phyloP scores from a whole-genome alignment of 73 alveolate species.

The Strombidium stylifer region DNA sequence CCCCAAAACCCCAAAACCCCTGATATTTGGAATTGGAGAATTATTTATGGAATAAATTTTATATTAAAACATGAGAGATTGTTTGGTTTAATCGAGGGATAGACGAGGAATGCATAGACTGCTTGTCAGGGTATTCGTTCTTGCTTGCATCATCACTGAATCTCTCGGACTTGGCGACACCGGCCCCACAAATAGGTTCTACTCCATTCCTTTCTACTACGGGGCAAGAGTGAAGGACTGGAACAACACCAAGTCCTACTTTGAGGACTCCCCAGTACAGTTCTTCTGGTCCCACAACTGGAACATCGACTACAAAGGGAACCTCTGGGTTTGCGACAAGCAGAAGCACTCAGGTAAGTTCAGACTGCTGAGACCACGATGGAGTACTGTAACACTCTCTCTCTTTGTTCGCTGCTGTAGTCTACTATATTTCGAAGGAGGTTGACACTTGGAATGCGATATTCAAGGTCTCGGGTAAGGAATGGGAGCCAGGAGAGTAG shows the following conservation, averaged over 20 bases:
- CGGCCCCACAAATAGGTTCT: conserved; percentile 38
- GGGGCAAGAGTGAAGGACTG: conserved; percentile 47
- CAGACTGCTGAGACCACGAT: too few relatives aligned
- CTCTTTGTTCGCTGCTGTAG: too few relatives aligned
- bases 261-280: conserved; percentile 41
- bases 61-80: too few relatives aligned
- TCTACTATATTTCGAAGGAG: conserved; percentile 32
- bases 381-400: too few relatives aligned
- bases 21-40: too few relatives aligned
- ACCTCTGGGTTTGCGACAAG: conserved; percentile 58
- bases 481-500: conserved; percentile 20
- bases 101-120: too few relatives aligned
- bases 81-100: too few relatives aligned
- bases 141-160: neutral
- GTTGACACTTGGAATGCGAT: conserved; percentile 32
- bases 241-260: conserved; percentile 1
- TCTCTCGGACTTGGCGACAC: too few relatives aligned
- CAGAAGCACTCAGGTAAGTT: too few relatives aligned
- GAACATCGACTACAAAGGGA: conserved; percentile 24
- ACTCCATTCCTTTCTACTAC: conserved; percentile 49
- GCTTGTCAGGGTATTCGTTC: too few relatives aligned
- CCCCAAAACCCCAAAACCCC: too few relatives aligned
- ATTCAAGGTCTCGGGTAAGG: conserved; percentile 44
- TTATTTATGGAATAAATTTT: too few relatives aligned
- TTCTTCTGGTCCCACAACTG: conserved; percentile 38